Evolutionary conservation across 495 filamentous ascomycete species (phyloP).

Genomic region (Trichoderma orchidacearum): DNA sequence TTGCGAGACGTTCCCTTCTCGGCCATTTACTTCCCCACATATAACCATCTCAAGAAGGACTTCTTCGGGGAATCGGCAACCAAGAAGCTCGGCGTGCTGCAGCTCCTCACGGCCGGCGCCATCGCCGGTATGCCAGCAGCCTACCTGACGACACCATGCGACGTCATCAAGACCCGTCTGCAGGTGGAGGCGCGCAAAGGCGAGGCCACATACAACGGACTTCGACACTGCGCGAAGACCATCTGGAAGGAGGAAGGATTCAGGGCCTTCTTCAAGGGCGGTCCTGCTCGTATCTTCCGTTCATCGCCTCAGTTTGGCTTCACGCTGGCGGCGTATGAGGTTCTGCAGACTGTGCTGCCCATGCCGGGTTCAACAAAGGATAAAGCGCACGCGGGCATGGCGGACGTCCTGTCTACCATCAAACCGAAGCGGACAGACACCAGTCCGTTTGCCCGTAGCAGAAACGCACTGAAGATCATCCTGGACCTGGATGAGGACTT

Average conservation of each 20-base stretch:
- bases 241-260: constrained; percentile 86
- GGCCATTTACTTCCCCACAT: constrained; percentile 96
- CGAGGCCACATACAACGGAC: constrained; percentile 68
- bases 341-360: constrained; percentile 72
- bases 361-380: constrained; percentile 47
- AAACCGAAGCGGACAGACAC: constrained; percentile 40
- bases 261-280: constrained; percentile 95
- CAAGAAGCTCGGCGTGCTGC: constrained; percentile 82
- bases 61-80: constrained; percentile 81
- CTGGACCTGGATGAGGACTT: constrained; percentile 89
- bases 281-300: constrained; percentile 83
- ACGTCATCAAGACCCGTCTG: constrained; percentile 97
- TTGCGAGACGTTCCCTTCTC: constrained; percentile 95
- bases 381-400: constrained; percentile 8
- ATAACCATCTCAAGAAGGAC: constrained; percentile 86
- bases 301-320: constrained; percentile 97
- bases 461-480: constrained; percentile 94
- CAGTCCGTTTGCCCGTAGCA: constrained; percentile 69
- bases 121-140: constrained; percentile 98
- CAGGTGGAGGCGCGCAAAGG: constrained; percentile 96
- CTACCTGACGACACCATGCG: constrained; percentile 92
- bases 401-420: constrained; percentile 18
- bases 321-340: constrained; percentile 87
- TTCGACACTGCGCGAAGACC: constrained; percentile 75
- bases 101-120: constrained; percentile 87